Percentiles rank a stretch among this genome's conserved stretches.
Evolutionary conservation across 148 eudicot species (phyloP).

Genomic region (Talinum fruticosum): DNA sequence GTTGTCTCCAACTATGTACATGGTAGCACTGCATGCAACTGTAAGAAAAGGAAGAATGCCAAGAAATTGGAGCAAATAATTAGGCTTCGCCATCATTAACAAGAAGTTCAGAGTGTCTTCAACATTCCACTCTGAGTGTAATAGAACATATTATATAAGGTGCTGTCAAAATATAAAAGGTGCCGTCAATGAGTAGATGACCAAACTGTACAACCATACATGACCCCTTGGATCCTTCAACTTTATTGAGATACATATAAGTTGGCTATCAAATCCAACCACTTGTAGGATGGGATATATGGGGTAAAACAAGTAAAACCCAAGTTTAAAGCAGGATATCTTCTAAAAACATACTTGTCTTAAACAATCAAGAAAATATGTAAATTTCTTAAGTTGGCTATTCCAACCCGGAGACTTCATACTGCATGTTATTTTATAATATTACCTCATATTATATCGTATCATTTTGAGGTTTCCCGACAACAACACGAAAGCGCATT

Average conservation of each 20-base stretch:
- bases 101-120: not conserved
- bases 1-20: conserved; percentile 65
- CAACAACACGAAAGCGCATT: not conserved
- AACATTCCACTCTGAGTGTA: not conserved
- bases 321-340: not conserved
- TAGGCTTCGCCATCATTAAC: conserved; percentile 18
- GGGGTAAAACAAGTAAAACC: conserved; percentile 11
- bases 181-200: conserved; percentile 24
- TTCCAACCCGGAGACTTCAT: conserved; percentile 6
- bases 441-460: not conserved
- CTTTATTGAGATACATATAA: conserved; percentile 7
- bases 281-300: conserved; percentile 21
- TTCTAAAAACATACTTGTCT: not conserved
- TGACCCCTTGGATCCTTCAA: conserved; percentile 1
- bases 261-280: conserved; percentile 36
- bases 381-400: not conserved
- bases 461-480: not conserved
- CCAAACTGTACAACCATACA: conserved; percentile 29
- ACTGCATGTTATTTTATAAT: not conserved
- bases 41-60: conserved; percentile 27
- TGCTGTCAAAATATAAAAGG: conserved; percentile 9
- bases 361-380: conserved; percentile 11
- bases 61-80: conserved; percentile 3
- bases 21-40: conserved; percentile 46
- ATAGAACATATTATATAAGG: conserved; percentile 15